Evolutionary conservation across 768 basidiomycete genomes (phyloP).

Genomic region (Leccinum longicurvipes): DNA sequence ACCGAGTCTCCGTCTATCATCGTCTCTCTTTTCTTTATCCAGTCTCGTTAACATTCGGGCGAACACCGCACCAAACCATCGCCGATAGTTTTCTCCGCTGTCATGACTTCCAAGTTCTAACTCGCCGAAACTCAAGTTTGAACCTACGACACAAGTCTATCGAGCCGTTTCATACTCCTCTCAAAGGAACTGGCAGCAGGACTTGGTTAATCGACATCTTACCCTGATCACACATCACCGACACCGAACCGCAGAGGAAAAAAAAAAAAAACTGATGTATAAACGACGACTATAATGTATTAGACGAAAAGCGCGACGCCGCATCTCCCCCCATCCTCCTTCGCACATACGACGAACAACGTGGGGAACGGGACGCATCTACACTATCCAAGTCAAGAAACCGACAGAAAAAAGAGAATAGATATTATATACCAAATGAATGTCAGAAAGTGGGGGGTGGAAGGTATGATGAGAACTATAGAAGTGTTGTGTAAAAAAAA

Average conservation of each 20-base stretch:
- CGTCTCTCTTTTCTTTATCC: background rate
- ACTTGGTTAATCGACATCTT: background rate
- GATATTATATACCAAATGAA: constrained; percentile 33
- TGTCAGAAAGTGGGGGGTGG: constrained; percentile 8
- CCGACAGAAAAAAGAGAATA: constrained; percentile 15
- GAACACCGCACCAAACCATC: too few species aligned
- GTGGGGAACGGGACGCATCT: constrained; percentile 17
- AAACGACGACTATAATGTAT: constrained; percentile 36
- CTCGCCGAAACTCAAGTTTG: too few species aligned
- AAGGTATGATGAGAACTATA: constrained; percentile 15
- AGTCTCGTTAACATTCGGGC: too few species aligned
- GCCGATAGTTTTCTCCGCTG: too few species aligned
- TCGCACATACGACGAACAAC: background rate
- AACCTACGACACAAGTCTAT: background rate
- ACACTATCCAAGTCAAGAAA: constrained; percentile 19
- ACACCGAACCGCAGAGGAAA: background rate
- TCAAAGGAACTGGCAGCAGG: background rate
- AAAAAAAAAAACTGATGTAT: constrained; percentile 17
- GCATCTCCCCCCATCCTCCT: background rate
- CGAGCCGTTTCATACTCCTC: background rate
- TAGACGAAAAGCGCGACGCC: constrained; percentile 25
- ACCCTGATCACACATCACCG: background rate
- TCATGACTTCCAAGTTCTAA: too few species aligned
- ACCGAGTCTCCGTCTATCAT: background rate
- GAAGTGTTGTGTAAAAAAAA: constrained; percentile 13